A percentile compares a stretch with the other conserved stretches of the same genome.
Evolutionary conservation across 345 rosid genomes (phyloP).

Genomic region (Hevea brasiliensis): DNA sequence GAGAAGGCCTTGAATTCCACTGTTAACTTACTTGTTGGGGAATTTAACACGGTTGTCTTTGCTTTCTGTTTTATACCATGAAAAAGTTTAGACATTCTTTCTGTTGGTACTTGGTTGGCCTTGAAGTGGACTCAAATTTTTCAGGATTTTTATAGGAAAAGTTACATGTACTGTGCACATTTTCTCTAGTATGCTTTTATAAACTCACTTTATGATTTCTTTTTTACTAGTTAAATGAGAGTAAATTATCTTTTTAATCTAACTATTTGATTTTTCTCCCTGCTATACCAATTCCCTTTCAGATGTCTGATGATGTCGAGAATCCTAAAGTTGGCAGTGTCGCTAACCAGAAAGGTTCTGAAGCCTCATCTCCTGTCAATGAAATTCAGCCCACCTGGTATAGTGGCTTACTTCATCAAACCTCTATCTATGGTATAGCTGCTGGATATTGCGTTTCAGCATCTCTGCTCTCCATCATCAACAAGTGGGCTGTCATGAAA

Average conservation of each 20-base stretch:
- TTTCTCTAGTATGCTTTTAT: not conserved
- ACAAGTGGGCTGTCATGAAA: conserved; percentile 97
- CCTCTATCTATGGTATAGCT: conserved; percentile 74
- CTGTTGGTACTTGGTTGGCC: not conserved
- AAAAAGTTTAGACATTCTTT: not conserved
- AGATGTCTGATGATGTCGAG: conserved; percentile 46
- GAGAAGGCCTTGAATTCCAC: too few relatives aligned
- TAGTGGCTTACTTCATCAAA: conserved; percentile 48
- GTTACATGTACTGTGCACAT: too few relatives aligned
- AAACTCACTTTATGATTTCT: not conserved
- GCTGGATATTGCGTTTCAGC: conserved; percentile 95
- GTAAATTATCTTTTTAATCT: not conserved
- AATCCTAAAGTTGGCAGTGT: conserved; percentile 30
- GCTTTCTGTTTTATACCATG: not conserved
- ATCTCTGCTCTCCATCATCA: conserved; percentile 90
- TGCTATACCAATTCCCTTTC: not conserved
- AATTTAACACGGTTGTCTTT: not conserved
- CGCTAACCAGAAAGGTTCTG: conserved; percentile 26
- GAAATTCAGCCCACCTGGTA: conserved; percentile 41
- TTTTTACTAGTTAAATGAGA: not conserved
- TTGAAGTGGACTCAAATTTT: too few relatives aligned
- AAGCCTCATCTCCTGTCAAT: conserved; percentile 15
- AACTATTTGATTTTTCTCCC: not conserved
- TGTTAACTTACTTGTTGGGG: not conserved
- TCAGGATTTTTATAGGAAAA: too few relatives aligned